A percentile compares a stretch with the other conserved stretches of the same genome.
These are phyloP conservation scores for Globomyces sp. DNA, from an alignment of 371 early-diverging fungal species.

Conservation along the genomic window DNA sequence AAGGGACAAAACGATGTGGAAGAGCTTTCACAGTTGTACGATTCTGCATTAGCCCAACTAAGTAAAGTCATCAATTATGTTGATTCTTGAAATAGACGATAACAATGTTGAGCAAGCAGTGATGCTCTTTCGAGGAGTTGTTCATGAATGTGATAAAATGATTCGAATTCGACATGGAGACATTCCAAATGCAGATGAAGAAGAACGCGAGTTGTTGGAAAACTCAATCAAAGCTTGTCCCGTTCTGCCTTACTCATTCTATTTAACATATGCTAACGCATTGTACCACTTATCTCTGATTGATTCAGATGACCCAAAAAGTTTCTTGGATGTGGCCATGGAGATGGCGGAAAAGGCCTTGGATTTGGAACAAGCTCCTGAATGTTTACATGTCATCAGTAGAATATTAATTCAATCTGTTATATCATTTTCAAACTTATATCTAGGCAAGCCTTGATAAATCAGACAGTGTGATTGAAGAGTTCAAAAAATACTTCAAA, in stretches of 20 bases:
- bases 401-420: too few relatives aligned
- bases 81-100: not conserved
- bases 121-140: constrained; percentile 26
- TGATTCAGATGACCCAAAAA: constrained; percentile 12
- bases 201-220: constrained; percentile 9
- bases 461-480: too few relatives aligned
- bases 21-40: constrained; percentile 22
- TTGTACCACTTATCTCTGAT: constrained; percentile 13
- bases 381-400: too few relatives aligned
- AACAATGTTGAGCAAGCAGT: constrained; percentile 25
- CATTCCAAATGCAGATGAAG: constrained; percentile 18
- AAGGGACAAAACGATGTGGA: constrained; percentile 25
- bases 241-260: constrained; percentile 21
- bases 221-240: constrained; percentile 11
- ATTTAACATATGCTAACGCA: constrained; percentile 29
- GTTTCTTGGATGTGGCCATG: constrained; percentile 17
- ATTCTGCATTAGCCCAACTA: constrained; percentile 24
- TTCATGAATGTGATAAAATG: constrained; percentile 35
- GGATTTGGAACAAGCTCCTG: not conserved
- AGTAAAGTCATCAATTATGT: constrained; percentile 9
- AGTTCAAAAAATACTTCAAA: too few relatives aligned
- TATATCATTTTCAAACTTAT: too few relatives aligned
- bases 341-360: constrained; percentile 11
- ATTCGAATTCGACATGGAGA: constrained; percentile 22
- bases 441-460: too few relatives aligned